Base-by-base conservation (phyloP, 2,329 filamentous ascomycete species). In the Colletotrichum zoysiae region DNA sequence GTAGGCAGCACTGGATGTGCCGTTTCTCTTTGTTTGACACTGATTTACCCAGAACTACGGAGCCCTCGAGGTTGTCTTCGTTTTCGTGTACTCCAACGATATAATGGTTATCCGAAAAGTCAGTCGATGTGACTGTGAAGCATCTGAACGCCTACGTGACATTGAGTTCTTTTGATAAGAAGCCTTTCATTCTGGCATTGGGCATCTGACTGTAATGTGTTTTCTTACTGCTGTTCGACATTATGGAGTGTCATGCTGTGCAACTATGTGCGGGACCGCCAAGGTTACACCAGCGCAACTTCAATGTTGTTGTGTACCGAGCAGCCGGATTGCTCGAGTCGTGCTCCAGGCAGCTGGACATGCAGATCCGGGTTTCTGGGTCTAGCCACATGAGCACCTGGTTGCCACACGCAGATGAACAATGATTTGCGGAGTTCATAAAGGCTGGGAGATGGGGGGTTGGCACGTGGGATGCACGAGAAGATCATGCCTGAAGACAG, bases 391-490 rank as follows among this genome's bases (percentile, higher is more conserved):
- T 50, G 23, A 1, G 20, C 16, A 40, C 51, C 53, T 16, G 51
- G 53, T 9, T 42, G 30, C 23, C 23, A 57, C 16, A n/a, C 18
- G 12, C 38, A 11, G 9, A 62, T 23, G 18, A 60, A 44, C n/a
- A 67, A 40, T 2, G 71, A 18, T 71, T n/a, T 33, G 48, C 9
- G 62, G 67, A 11, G 48, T 67, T 56, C 61, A 62, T 11, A 57
- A 14, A 67, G 67, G 4, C 61, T 50, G 23, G 56, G 60, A 23
- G 11, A 35, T 33, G 48, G 40, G 7, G 38, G 35, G 14, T 50
- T 30, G 11, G 53, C 50, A 48, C 71, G 68, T 33, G 71, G 68
- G 33, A 71, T 35, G n/a, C n/a, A 26, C 42, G 57, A 63, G 58
- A 73, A 71, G 58, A 67, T 55, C 9, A 63, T 40, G 38, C 59